Evolutionary conservation across 768 basidiomycete species (phyloP), one percentile per base, ranked within the genome.

Genomic region (Macrocybe gigantea): DNA sequence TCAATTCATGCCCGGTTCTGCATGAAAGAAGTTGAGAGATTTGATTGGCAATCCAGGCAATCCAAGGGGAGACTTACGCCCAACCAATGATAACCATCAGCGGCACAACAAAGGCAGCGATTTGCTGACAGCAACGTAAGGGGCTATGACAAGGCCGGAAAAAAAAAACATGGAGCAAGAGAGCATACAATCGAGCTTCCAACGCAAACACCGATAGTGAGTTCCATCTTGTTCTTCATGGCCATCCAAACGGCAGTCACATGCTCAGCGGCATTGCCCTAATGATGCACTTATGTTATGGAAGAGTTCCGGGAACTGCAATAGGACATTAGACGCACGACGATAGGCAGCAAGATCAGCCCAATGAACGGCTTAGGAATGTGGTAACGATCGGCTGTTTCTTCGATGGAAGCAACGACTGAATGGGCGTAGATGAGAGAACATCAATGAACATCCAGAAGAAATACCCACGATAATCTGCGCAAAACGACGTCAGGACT

Each of bases 381-480:
- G 46, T 75, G 62, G 64, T 90, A 93, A 36, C 85, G 75, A 9
- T 79, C 70, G 2, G 93, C 90, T 22, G 88, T 90, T 61, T 94
- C 92, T 62, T 95, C 93, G 53, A 96, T 95, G 3, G 89, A 91
- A 2, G 85, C 87, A 34, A 95, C 92, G 63, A 92, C 88, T 90
- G 45, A 0, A 45, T 22, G 22, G 22, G 4, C 4, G 22, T 22
- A 22, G 22, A 4, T 22, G 22, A 33, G 31, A 14, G 37, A 22
- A 13, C 12, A 39, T 12, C 30, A 47, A 76, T 68, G 72, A 22
- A 22, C 22, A 22, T 4, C 4, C 22, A 22, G 22, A 22, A 22
- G 41, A 12, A 49, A 29, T 41, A 79, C 84, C 59, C 60, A 85
- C 88, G 66, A 59, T 82, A 88, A 62, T 96, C 93, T 30, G 93